Evolutionary conservation across 768 basidiomycete genomes (phyloP), one percentile per base, ranked within the genome.

Genomic region (button mushroom (Agaricus bisporus)): DNA sequence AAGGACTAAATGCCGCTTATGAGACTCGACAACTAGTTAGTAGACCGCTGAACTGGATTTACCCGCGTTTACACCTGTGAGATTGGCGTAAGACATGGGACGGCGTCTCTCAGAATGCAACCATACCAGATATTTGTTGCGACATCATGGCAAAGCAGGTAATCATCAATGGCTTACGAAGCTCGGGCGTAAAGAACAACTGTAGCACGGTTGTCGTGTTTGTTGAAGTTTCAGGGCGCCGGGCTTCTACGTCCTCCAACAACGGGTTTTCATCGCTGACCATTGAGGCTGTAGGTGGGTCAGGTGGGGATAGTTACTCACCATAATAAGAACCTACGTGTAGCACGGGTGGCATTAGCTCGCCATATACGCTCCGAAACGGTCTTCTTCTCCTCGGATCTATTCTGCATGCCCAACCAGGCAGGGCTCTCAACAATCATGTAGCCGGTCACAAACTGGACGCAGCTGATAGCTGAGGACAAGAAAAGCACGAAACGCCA

Each of bases 81-180:
- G 22, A 41, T 48, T 56, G 25, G 54, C 35, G 56, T 51, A 12
- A 58, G 55, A 20, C 14, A n/a, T 47, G 3, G 26, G 9, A 12
- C 37, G 18, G 32, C 17, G 25, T 22, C 29, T 4, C 26, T 28
- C 51, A 45, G 42, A 45, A 38, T 32, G 41, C 28, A 54, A 45
- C 26, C 6, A n/a, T 63, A 82, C 88, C 88, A 49, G 89, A 92
- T 28, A 91, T 47, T 65, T 93, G 91, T 59, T 92, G 90, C 25
- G 82, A 79, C 17, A 83, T 56, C 89, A 90, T 92, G 1, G 79
- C 82, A 56, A 83, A 78, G 56, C 79, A 79, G 5, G 90, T 75
- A 39, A 85, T 84, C 15, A 79, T 64, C 28, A 92, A 73, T 4
- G 90, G 85, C 53, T 67, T 74, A 41, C 81, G 74, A 26, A 88